Evolutionary conservation across 169 alveolate genomes (phyloP).

Genomic region (Eimeria maxima): DNA sequence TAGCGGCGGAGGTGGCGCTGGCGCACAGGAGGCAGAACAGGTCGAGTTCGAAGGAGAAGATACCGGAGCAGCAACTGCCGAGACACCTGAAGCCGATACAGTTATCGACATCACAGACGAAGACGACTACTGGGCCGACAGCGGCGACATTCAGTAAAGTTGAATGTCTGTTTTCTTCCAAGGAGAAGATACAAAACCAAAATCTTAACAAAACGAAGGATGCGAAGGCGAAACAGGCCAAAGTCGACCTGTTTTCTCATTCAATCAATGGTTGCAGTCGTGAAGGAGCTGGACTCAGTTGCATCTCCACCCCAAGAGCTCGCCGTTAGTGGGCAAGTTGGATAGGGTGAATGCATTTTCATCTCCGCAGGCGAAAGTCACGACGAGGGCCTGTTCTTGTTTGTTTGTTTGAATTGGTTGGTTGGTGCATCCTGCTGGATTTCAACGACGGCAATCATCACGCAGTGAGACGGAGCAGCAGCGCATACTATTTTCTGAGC

Average conservation of each 20-base stretch:
- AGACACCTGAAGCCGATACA: constrained; percentile 51
- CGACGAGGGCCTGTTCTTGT: background rate
- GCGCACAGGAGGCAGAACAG: constrained; percentile 55
- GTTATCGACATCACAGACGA: constrained; percentile 51
- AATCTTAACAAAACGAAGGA: background rate
- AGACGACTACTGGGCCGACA: constrained; percentile 63
- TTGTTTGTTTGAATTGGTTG: background rate
- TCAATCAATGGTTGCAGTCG: background rate
- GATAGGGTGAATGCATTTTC: background rate
- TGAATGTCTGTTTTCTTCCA: background rate
- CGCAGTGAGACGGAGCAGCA: background rate
- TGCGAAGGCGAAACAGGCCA: background rate
- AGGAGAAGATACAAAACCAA: background rate
- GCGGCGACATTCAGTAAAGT: constrained; percentile 45
- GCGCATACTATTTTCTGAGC: background rate
- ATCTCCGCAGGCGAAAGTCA: background rate
- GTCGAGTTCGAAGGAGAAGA: constrained; percentile 57
- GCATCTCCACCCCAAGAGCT: background rate
- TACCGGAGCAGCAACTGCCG: constrained; percentile 31
- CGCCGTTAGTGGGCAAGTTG: background rate
- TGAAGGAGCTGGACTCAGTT: background rate
- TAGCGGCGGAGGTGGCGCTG: constrained; percentile 35
- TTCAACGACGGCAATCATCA: background rate
- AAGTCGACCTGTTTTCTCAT: background rate
- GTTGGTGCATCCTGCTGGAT: background rate